Evolutionary conservation across 2,329 filamentous ascomycete species (phyloP).

Genomic region (Epichloe coenophiala): DNA sequence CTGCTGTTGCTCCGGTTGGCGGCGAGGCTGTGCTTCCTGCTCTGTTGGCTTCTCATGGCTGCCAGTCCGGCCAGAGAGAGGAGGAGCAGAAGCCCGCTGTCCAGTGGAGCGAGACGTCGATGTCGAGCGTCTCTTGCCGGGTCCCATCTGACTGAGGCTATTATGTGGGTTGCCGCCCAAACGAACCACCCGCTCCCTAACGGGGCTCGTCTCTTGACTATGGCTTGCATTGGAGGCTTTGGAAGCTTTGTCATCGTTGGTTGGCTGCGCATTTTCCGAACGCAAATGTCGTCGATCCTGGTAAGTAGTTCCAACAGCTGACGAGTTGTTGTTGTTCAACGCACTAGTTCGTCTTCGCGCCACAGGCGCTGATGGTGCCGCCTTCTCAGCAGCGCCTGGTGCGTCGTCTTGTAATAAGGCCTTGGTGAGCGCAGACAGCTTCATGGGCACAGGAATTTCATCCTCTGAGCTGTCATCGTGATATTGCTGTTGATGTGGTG

Average conservation of each 20-base stretch:
- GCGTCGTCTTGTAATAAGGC: constrained; percentile 59
- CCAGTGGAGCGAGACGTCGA: constrained; percentile 28
- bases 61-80: constrained; percentile 23
- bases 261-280: constrained; percentile 32
- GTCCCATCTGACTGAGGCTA: constrained; percentile 26
- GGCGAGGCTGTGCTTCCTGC: constrained; percentile 17
- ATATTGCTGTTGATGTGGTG: constrained; percentile 28
- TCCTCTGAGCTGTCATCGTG: constrained; percentile 82
- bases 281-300: constrained; percentile 33
- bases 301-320: constrained; percentile 23
- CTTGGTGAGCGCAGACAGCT: constrained; percentile 84
- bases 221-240: constrained; percentile 4
- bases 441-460: constrained; percentile 82
- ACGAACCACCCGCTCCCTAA: constrained; percentile 43
- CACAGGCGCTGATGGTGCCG: constrained; percentile 30
- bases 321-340: constrained; percentile 22
- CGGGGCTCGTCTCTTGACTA: constrained; percentile 37
- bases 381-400: constrained; percentile 27
- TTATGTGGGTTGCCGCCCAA: constrained; percentile 38
- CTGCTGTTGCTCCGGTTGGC: constrained; percentile 20
- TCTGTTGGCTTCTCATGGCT: constrained; percentile 29
- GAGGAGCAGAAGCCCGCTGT: constrained; percentile 14
- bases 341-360: constrained; percentile 37
- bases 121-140: constrained; percentile 34
- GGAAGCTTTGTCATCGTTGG: constrained; percentile 10